Conservation (phyloP, 345 rosid genomes). For the Microcos paniculata region DNA sequence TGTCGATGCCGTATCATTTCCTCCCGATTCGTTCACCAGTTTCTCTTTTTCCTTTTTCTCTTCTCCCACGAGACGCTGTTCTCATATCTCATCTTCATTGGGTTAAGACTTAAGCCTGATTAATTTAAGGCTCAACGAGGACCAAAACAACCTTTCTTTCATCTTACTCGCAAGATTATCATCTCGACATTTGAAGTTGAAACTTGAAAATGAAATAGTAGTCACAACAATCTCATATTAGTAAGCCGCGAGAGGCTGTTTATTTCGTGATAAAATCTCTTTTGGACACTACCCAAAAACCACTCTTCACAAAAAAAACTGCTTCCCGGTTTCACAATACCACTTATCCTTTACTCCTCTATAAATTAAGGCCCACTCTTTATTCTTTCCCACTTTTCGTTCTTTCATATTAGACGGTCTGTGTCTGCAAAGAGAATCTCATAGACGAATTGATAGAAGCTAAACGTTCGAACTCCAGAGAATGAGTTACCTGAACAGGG, state of each 20-base stretch:
- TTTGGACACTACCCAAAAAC: not conserved
- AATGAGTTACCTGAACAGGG: constrained; percentile 56
- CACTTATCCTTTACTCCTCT: not conserved
- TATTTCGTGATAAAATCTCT: constrained; percentile 6
- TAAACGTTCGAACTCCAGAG: too few species aligned
- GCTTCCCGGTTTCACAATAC: constrained; percentile 1
- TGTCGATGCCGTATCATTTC: not conserved
- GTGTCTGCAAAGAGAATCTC: not conserved
- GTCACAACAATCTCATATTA: too few species aligned
- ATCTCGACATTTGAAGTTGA: too few species aligned
- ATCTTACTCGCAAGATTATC: too few species aligned
- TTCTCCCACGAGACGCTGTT: too few species aligned
- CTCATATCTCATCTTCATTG: too few species aligned
- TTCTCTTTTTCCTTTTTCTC: not conserved
- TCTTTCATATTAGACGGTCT: too few species aligned
- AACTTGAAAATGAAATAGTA: too few species aligned
- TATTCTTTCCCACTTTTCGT: not conserved
- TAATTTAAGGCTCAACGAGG: too few species aligned
- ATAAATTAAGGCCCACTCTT: not conserved
- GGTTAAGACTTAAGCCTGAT: too few species aligned
- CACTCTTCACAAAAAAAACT: not conserved
- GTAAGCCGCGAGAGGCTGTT: not conserved
- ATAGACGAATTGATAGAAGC: not conserved
- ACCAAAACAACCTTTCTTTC: too few species aligned
- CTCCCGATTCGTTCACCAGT: not conserved